A percentile compares a stretch with the other conserved stretches of the same genome.
phyloP scores from a whole-genome alignment of 163 green algal species.

The Scenedesmus sp. region DNA sequence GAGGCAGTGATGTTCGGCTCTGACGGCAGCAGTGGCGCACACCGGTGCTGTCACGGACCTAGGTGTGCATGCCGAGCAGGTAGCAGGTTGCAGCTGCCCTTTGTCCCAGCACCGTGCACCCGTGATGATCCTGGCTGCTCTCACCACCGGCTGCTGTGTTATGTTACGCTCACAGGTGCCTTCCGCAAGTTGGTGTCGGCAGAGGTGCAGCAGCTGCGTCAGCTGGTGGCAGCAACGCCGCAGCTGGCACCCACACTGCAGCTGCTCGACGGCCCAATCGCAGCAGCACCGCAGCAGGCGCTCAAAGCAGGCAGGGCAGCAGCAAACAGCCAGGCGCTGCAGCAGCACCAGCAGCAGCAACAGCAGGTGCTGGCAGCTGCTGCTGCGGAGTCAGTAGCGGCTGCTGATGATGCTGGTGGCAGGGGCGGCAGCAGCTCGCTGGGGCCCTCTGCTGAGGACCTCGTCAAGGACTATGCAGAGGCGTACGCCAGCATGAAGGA shows the following conservation, averaged over 20 bases:
- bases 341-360: slow-evolving; percentile 28
- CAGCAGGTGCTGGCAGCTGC: slow-evolving; percentile 12
- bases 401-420: neutral
- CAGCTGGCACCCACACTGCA: slow-evolving; percentile 27
- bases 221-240: slow-evolving; percentile 11
- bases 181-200: slow-evolving; percentile 28
- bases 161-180: neutral
- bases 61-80: neutral
- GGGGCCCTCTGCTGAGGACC: slow-evolving; percentile 1
- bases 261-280: slow-evolving; percentile 43
- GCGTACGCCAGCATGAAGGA: slow-evolving; percentile 53
- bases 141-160: neutral
- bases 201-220: slow-evolving; percentile 51
- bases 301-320: neutral
- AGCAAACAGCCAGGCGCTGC: neutral
- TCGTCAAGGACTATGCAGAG: slow-evolving; percentile 52
- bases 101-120: no score
- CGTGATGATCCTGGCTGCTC: no score
- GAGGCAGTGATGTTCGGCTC: no score
- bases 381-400: neutral
- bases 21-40: no score
- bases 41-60: no score
- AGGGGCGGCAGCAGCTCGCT: neutral
- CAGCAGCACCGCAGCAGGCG: slow-evolving; percentile 20
- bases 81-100: neutral